These are phyloP conservation scores for Apiotrichum laibachii DNA, from an alignment of 1,284 basidiomycete species.

Conservation along the genomic window DNA sequence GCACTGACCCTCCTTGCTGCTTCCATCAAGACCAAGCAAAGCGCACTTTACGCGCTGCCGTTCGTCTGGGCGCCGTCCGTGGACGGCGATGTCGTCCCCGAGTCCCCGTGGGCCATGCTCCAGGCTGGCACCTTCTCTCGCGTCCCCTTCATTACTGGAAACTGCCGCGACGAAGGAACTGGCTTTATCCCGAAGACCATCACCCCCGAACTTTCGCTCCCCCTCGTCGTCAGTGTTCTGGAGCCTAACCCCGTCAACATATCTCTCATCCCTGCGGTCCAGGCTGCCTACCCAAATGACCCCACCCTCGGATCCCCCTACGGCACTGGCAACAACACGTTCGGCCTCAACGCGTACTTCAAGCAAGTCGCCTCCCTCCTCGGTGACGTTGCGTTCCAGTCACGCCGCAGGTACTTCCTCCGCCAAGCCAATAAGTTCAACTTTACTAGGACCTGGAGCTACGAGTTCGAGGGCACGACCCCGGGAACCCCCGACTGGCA, in stretches of 20 bases:
- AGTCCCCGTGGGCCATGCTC: constrained; percentile 38
- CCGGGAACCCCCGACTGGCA: constrained; percentile 12
- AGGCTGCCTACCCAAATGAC: constrained; percentile 29
- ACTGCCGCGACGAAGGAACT: constrained; percentile 45
- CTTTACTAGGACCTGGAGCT: constrained; percentile 34
- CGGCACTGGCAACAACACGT: constrained; percentile 43
- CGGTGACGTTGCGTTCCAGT: constrained; percentile 35
- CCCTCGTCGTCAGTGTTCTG: constrained; percentile 11
- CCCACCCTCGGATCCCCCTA: constrained; percentile 34
- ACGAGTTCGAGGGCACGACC: constrained; percentile 29
- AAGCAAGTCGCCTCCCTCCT: constrained; percentile 32
- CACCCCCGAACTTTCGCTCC: background rate
- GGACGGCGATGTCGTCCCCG: constrained; percentile 45
- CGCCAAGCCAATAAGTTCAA: constrained; percentile 27
- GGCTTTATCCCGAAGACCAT: constrained; percentile 29
- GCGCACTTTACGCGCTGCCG: background rate
- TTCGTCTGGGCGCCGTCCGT: constrained; percentile 27
- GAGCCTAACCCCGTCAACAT: constrained; percentile 13
- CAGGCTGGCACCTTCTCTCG: constrained; percentile 35
- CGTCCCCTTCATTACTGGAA: constrained; percentile 49
- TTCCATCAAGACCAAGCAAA: background rate
- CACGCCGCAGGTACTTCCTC: constrained; percentile 34
- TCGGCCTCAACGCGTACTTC: constrained; percentile 25
- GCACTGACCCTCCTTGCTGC: background rate
- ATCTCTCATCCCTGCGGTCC: constrained; percentile 17